Percentiles rank a stretch among this genome's conserved stretches.
Conservation (phyloP, 768 basidiomycete species). For the Xanthoconium purpureum region DNA sequence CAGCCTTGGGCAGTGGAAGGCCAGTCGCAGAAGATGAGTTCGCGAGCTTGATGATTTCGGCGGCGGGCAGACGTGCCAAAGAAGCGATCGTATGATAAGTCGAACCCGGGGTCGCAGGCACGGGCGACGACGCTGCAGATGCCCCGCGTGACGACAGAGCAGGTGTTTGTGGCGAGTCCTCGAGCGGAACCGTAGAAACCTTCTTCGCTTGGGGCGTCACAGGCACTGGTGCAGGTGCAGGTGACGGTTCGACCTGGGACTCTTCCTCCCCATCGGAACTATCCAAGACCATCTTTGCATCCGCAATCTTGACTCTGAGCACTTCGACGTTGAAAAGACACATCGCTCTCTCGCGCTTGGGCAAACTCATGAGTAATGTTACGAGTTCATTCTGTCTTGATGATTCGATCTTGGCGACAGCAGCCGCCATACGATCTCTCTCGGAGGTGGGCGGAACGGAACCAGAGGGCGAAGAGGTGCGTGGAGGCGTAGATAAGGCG, state of each 20-base stretch:
- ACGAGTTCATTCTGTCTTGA: conserved; percentile 61
- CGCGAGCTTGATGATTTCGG: conserved; percentile 69
- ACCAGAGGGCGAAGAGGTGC: conserved; percentile 75
- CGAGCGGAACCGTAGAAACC: conserved; percentile 35
- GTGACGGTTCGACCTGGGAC: conserved; percentile 18
- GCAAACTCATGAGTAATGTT: conserved; percentile 79
- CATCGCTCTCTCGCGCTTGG: conserved; percentile 86
- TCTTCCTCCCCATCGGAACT: conserved; percentile 60
- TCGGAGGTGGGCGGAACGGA: conserved; percentile 64
- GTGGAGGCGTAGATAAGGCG: conserved; percentile 75
- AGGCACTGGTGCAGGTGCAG: conserved; percentile 36
- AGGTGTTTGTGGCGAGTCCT: conserved; percentile 68
- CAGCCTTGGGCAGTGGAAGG: conserved; percentile 65
- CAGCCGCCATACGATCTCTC: conserved; percentile 67
- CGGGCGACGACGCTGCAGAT: conserved; percentile 67
- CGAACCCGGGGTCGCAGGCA: conserved; percentile 58
- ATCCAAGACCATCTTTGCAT: conserved; percentile 80
- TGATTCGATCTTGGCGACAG: conserved; percentile 63
- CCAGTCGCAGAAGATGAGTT: conserved; percentile 43
- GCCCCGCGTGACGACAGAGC: conserved; percentile 73
- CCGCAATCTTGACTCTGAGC: conserved; percentile 70
- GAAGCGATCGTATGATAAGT: conserved; percentile 59
- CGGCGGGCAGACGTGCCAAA: conserved; percentile 70
- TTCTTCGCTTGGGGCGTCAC: conserved; percentile 68
- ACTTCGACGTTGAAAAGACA: conserved; percentile 87